Evolutionary conservation across 129 eudicot genomes (phyloP).

Genomic region (Ambrosia trifida): DNA sequence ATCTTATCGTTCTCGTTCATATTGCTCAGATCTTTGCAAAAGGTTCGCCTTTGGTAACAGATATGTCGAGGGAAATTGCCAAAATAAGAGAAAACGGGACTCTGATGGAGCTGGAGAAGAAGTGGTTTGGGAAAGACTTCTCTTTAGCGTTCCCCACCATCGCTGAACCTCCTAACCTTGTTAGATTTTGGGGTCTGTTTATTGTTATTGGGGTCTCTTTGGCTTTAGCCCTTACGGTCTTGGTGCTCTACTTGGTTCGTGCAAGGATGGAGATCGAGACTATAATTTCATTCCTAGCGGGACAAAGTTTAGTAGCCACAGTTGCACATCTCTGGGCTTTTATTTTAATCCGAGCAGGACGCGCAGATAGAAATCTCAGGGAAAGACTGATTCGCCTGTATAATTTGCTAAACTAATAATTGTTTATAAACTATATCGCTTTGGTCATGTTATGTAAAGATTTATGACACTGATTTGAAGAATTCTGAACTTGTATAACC

Average conservation of each 20-base stretch:
- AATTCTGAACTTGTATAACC: neutral
- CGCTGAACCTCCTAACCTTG: neutral
- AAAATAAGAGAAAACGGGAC: slow-evolving; percentile 32
- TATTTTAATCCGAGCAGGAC: neutral
- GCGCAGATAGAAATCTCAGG: neutral
- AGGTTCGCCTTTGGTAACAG: slow-evolving; percentile 34
- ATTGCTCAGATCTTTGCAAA: slow-evolving; percentile 32
- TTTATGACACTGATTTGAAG: neutral
- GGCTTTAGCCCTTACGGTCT: slow-evolving; percentile 24
- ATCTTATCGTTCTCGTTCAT: neutral
- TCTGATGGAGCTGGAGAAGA: slow-evolving; percentile 20
- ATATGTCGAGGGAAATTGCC: slow-evolving; percentile 35
- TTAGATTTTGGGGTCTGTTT: slow-evolving; percentile 32
- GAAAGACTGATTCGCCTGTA: neutral
- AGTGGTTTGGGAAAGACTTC: slow-evolving; percentile 17
- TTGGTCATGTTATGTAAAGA: neutral
- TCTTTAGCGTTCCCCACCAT: neutral
- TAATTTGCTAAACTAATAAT: neutral
- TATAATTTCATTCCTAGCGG: neutral
- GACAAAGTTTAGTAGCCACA: slow-evolving; percentile 14
- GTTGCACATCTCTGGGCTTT: neutral
- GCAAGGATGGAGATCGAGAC: neutral
- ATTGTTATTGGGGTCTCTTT: slow-evolving; percentile 21
- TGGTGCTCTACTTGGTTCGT: neutral
- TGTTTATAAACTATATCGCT: neutral